Conservation (phyloP, 768 basidiomycete genomes). For the Pholiota microspora region DNA sequence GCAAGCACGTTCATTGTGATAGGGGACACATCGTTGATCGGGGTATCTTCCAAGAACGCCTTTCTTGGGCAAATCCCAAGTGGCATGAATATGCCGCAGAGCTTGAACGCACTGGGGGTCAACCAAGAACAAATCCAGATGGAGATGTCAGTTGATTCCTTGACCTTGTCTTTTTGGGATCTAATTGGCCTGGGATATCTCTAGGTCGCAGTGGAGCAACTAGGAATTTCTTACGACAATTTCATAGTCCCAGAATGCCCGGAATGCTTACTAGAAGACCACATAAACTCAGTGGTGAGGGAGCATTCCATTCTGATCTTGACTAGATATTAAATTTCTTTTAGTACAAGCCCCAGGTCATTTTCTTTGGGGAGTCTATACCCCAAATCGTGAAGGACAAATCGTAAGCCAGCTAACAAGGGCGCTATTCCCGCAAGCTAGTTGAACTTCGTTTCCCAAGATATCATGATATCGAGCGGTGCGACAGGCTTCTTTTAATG, state of each 20-base stretch:
- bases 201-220: constrained; percentile 73
- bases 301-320: background rate
- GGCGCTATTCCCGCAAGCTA: background rate
- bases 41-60: constrained; percentile 67
- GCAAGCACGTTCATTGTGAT: constrained; percentile 73
- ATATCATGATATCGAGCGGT: constrained; percentile 51
- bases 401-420: constrained; percentile 51
- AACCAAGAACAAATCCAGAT: constrained; percentile 85
- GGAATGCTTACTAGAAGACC: constrained; percentile 57
- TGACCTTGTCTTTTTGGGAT: background rate
- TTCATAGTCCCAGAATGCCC: constrained; percentile 82
- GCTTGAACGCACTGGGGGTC: constrained; percentile 52
- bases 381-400: constrained; percentile 57
- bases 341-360: constrained; percentile 77
- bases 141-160: constrained; percentile 66
- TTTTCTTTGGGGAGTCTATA: constrained; percentile 93
- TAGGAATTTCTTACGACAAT: constrained; percentile 69
- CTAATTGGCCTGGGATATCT: background rate
- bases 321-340: background rate
- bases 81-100: constrained; percentile 75
- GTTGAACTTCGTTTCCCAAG: constrained; percentile 32
- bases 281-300: constrained; percentile 58
- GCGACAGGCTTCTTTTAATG: constrained; percentile 72
- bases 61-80: constrained; percentile 71
- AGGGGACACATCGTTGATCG: constrained; percentile 69